Percentiles rank a stretch among this genome's conserved stretches.
These are phyloP conservation scores for Salix brachista DNA, from an alignment of 345 rosid genomes.

Conservation along the genomic window DNA sequence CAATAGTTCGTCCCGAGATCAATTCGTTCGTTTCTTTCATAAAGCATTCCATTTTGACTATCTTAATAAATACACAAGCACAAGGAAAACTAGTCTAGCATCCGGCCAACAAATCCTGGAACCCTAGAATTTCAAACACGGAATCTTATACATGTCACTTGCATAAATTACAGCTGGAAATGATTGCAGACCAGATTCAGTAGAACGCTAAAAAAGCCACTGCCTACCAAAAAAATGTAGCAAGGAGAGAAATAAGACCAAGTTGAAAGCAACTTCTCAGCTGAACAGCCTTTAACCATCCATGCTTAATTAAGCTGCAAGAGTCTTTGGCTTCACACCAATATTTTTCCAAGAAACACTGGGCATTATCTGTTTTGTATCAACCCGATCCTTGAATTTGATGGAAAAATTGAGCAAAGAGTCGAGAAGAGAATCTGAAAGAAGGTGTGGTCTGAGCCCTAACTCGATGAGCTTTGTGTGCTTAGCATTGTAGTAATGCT, in stretches of 20 bases:
- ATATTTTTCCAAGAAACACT: constrained; percentile 85
- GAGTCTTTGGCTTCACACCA: constrained; percentile 75
- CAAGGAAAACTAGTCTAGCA: not conserved
- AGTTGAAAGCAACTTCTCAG: not conserved
- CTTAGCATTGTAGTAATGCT: constrained; percentile 96
- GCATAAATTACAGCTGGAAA: not conserved
- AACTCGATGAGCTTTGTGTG: constrained; percentile 92
- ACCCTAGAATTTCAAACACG: not conserved
- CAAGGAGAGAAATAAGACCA: not conserved
- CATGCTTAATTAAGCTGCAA: constrained; percentile 35
- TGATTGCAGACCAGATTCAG: not conserved
- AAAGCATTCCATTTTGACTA: not conserved
- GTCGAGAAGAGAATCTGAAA: constrained; percentile 86
- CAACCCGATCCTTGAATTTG: constrained; percentile 77
- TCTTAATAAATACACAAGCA: not conserved
- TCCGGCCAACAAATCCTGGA: not conserved
- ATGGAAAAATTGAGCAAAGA: constrained; percentile 83
- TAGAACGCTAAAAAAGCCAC: not conserved
- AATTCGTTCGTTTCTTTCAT: not conserved
- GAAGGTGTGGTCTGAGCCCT: constrained; percentile 87
- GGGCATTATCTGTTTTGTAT: constrained; percentile 90
- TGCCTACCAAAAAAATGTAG: not conserved
- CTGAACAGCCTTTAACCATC: not conserved
- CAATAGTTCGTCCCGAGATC: too few relatives aligned
- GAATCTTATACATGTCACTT: not conserved